Conservation (phyloP, 2,329 filamentous ascomycete genomes). For the Remersonia thermophila region DNA sequence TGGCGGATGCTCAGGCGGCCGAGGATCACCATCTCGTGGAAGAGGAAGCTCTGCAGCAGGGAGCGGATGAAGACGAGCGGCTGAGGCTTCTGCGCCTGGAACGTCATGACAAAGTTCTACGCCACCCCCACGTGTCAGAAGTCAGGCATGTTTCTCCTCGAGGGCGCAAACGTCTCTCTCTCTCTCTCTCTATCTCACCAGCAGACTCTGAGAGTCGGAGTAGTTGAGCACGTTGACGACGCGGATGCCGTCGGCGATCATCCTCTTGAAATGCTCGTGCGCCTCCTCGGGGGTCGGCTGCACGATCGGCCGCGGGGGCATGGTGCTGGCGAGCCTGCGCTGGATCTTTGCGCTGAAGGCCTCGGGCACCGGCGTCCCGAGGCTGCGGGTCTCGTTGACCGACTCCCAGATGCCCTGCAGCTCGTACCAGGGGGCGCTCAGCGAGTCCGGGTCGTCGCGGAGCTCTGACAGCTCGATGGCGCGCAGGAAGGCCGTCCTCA, state of each 20-base stretch:
- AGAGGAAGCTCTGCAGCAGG: conserved; percentile 63
- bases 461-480: conserved; percentile 38
- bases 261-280: conserved; percentile 51
- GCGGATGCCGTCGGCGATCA: conserved; percentile 57
- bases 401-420: conserved; percentile 38
- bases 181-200: conserved; percentile 26
- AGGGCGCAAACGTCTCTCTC: neutral
- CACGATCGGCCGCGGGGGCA: conserved; percentile 84
- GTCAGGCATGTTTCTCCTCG: no score
- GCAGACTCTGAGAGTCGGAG: conserved; percentile 52
- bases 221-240: conserved; percentile 46
- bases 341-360: conserved; percentile 87
- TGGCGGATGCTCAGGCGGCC: conserved; percentile 57
- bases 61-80: conserved; percentile 76
- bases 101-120: conserved; percentile 60
- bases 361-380: conserved; percentile 56
- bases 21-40: conserved; percentile 58
- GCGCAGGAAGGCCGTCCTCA: conserved; percentile 52
- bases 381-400: conserved; percentile 45
- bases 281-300: conserved; percentile 62
- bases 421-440: conserved; percentile 39
- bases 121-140: neutral
- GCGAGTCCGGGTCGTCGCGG: conserved; percentile 32
- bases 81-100: conserved; percentile 68
- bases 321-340: conserved; percentile 80